Conservation (phyloP, 768 basidiomycete species). For the Leccinum broughii region DNA sequence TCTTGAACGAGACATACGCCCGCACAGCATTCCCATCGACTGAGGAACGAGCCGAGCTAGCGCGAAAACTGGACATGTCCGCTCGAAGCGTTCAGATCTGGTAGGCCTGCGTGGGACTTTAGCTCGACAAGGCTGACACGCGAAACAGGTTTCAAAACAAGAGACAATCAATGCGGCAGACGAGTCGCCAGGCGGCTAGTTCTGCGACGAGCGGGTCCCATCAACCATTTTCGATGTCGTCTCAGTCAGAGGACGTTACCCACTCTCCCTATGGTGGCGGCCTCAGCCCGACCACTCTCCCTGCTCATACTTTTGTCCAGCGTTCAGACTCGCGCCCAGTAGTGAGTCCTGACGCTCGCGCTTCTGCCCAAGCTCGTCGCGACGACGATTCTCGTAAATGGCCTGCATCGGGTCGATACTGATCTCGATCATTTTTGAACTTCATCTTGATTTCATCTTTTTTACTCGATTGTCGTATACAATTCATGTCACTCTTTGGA, state of each 20-base stretch:
- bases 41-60: slow-evolving; percentile 77
- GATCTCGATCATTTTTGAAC: slow-evolving; percentile 35
- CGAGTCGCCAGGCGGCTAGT: slow-evolving; percentile 60
- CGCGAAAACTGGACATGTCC: slow-evolving; percentile 79
- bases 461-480: slow-evolving; percentile 34
- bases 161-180: slow-evolving; percentile 79
- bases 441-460: slow-evolving; percentile 37
- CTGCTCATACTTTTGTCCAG: slow-evolving; percentile 40
- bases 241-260: slow-evolving; percentile 36
- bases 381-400: slow-evolving; percentile 51
- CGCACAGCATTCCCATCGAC: slow-evolving; percentile 88
- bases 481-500: slow-evolving; percentile 36
- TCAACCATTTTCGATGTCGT: slow-evolving; percentile 47
- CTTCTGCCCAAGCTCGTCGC: slow-evolving; percentile 43
- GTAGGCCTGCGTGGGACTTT: slow-evolving; percentile 40
- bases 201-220: slow-evolving; percentile 46
- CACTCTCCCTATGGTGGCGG: slow-evolving; percentile 37
- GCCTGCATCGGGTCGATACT: slow-evolving; percentile 45
- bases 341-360: slow-evolving; percentile 30
- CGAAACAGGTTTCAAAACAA: slow-evolving; percentile 81
- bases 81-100: slow-evolving; percentile 86
- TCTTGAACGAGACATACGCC: slow-evolving; percentile 76
- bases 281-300: slow-evolving; percentile 31
- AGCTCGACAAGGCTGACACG: slow-evolving; percentile 21
- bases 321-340: slow-evolving; percentile 43